Conservation (phyloP, 257 asterid genomes). For the Henckelia pumila region DNA sequence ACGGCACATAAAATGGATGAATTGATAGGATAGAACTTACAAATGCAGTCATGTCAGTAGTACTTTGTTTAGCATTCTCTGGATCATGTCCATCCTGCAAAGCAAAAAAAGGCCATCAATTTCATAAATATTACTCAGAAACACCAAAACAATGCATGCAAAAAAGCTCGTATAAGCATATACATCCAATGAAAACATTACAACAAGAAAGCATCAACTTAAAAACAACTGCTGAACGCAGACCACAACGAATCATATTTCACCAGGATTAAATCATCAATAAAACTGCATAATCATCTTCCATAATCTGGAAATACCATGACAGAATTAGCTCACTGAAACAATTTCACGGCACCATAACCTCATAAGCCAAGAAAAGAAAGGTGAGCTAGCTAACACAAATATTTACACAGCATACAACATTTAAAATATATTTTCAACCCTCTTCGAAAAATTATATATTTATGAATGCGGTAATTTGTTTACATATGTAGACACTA, state of each 20-base stretch:
- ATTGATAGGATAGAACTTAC: slow-evolving; percentile 39
- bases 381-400: slow-evolving; percentile 2
- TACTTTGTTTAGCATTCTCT: slow-evolving; percentile 60
- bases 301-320: background rate
- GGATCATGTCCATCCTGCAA: slow-evolving; percentile 84
- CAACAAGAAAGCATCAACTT: background rate
- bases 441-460: background rate
- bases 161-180: slow-evolving; percentile 3
- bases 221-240: background rate
- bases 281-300: slow-evolving; percentile 1
- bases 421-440: background rate
- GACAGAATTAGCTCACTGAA: background rate
- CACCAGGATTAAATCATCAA: slow-evolving; percentile 8
- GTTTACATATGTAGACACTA: background rate
- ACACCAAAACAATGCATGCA: background rate
- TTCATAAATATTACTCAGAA: background rate
- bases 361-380: slow-evolving; percentile 10
- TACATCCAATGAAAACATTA: slow-evolving; percentile 4
- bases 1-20: background rate
- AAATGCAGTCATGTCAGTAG: slow-evolving; percentile 87
- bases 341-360: background rate
- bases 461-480: background rate
- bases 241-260: background rate
- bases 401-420: background rate
- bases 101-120: slow-evolving; percentile 3